Base-by-base conservation (phyloP, 192 early-diverging fungal species). In the Coemansia sp. region DNA sequence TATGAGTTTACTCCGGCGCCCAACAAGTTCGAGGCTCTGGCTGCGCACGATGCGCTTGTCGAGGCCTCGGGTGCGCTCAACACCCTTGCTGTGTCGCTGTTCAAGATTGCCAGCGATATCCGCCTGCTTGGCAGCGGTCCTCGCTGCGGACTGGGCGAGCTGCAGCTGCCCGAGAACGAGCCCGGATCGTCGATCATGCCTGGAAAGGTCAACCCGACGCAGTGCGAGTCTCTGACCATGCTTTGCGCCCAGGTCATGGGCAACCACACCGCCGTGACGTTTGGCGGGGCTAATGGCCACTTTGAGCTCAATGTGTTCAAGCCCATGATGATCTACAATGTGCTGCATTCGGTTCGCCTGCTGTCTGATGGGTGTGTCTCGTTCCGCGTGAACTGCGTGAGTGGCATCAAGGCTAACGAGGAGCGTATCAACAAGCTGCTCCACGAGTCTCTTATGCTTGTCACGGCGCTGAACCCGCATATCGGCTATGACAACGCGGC, bases 241-340 rank as follows among this genome's bases (percentile, higher is more conserved):
- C 93, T 98, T 37, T 96, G 95, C 78, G 90, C 95, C 34, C 97
- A 98, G 75, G 94, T 99, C 45, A 96, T 99, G 86, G 97, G 97
- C 72, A 99, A 99, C 90, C 88, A 98, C 85, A 92, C 91, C 37
- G 88, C 96, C 28, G 89, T 99, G 61, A 87, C 93, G 23, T 75
- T 97, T 72, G 92, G 92, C 62, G 96, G 95, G 6, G 90, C 94
- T 42, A 94, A 97, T 77, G 96, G 97, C 33, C 96, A 98, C 85
- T 97, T 96, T 86, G 95, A 99, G 91, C 86, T 99, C 60, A 99
- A 99, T 77, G 97, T 99, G 42, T 99, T 96, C 89, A 99, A 99
- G 87, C 97, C 97, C 61, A 94, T 99, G 62, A 85, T 99, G 88
- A 97, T 99, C 83, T 91, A 92, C 83, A 99, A 98, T 82, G 86